A percentile compares a stretch with the other conserved stretches of the same genome.
These are phyloP conservation scores for Cadophora gregata DNA, from an alignment of 2,329 filamentous ascomycete genomes.

Conservation along the genomic window DNA sequence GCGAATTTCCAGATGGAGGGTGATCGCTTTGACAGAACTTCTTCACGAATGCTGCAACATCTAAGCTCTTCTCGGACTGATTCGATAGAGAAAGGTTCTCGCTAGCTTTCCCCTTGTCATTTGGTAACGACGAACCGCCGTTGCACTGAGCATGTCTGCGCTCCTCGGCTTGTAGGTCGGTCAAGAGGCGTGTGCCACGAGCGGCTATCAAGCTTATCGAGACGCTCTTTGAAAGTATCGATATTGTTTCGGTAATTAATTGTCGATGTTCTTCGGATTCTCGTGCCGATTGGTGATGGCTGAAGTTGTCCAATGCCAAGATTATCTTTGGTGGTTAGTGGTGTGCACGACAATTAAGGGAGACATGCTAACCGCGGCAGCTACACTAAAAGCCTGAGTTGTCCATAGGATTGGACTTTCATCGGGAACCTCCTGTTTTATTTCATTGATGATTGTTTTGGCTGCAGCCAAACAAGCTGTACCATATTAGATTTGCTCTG, in stretches of 20 bases:
- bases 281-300: constrained; percentile 35
- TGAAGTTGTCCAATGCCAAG: constrained; percentile 43
- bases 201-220: constrained; percentile 48
- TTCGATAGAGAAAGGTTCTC: constrained; percentile 14
- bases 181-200: constrained; percentile 47
- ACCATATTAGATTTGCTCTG: not conserved
- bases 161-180: constrained; percentile 43
- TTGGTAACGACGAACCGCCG: not conserved
- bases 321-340: constrained; percentile 37
- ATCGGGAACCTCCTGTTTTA: constrained; percentile 28
- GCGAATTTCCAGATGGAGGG: constrained; percentile 22
- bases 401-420: constrained; percentile 33
- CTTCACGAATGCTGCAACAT: constrained; percentile 42
- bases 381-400: constrained; percentile 33
- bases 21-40: constrained; percentile 39
- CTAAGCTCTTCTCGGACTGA: constrained; percentile 32
- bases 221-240: constrained; percentile 43
- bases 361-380: constrained; percentile 25
- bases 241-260: constrained; percentile 45
- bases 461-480: constrained; percentile 33
- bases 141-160: constrained; percentile 19
- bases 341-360: not conserved
- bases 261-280: constrained; percentile 44
- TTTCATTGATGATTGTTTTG: constrained; percentile 34
- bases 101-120: not conserved